These are phyloP conservation scores for Aphanomyces stellatus DNA, from an alignment of 352 stramenopile species.

Conservation along the genomic window DNA sequence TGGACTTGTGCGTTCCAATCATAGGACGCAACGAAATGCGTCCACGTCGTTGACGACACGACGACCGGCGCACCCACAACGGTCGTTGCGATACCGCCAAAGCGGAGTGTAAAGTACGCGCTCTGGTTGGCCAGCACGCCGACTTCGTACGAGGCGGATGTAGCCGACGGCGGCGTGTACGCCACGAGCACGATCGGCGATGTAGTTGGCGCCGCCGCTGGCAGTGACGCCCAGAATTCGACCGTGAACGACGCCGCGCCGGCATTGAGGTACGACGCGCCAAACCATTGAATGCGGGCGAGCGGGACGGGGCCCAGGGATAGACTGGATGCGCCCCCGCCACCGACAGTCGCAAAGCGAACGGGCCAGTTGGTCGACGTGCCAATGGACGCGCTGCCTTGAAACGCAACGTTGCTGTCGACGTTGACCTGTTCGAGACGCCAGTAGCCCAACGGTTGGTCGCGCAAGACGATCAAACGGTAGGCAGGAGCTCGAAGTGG, in stretches of 20 bases:
- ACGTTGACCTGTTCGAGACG: constrained; percentile 32
- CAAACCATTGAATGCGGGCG: constrained; percentile 12
- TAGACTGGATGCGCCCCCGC: not conserved
- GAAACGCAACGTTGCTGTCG: constrained; percentile 22
- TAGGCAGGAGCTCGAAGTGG: constrained; percentile 46
- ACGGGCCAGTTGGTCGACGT: constrained; percentile 7
- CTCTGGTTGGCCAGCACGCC: constrained; percentile 9
- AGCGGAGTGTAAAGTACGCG: constrained; percentile 4
- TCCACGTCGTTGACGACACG: constrained; percentile 25
- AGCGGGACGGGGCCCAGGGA: not conserved
- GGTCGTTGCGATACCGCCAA: not conserved
- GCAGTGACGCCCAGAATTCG: constrained; percentile 48
- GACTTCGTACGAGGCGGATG: not conserved
- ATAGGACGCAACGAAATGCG: constrained; percentile 49
- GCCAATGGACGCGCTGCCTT: constrained; percentile 19
- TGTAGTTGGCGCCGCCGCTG: not conserved
- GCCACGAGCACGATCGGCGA: not conserved
- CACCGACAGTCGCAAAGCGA: constrained; percentile 35
- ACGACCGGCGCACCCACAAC: not conserved
- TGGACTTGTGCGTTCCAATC: constrained; percentile 23
- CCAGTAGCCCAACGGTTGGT: constrained; percentile 56
- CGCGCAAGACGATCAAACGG: constrained; percentile 39
- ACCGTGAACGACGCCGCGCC: constrained; percentile 35
- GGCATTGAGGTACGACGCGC: not conserved
- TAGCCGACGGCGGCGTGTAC: not conserved